Conservation (phyloP, 805 yeast genomes). For the Candida glaebosa region DNA sequence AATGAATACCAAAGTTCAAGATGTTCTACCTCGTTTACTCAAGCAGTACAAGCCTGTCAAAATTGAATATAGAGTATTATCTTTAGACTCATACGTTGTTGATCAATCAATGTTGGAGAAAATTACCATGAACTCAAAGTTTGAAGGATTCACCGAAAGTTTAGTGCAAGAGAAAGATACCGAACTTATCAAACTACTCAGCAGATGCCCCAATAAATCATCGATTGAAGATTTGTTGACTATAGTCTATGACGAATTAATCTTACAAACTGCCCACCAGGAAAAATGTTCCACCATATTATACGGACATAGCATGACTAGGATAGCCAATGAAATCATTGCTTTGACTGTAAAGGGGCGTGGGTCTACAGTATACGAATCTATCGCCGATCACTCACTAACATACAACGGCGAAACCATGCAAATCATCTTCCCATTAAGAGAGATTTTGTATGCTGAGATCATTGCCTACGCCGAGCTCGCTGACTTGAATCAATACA, state of each 20-base stretch:
- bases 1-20: constrained; percentile 14
- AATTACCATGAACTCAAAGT: constrained; percentile 30
- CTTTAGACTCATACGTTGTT: constrained; percentile 38
- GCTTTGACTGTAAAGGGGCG: constrained; percentile 83
- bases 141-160: constrained; percentile 13
- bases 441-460: constrained; percentile 73
- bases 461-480: constrained; percentile 52
- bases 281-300: constrained; percentile 53
- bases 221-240: constrained; percentile 60
- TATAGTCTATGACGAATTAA: constrained; percentile 45
- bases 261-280: constrained; percentile 44
- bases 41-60: constrained; percentile 17
- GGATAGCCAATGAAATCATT: constrained; percentile 75
- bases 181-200: constrained; percentile 31
- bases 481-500: constrained; percentile 32
- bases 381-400: constrained; percentile 43
- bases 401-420: constrained; percentile 27
- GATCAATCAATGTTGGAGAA: constrained; percentile 25
- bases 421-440: constrained; percentile 62
- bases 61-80: constrained; percentile 37
- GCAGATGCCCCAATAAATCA: constrained; percentile 49
- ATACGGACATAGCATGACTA: constrained; percentile 79
- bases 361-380: constrained; percentile 61
- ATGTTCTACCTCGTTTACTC: constrained; percentile 16
- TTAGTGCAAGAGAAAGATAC: constrained; percentile 9